Percentiles rank a stretch among this genome's conserved stretches.
These are phyloP conservation scores for Neckera pumila DNA, from an alignment of 225 moss, liverwort and hornwort species.

Conservation along the genomic window DNA sequence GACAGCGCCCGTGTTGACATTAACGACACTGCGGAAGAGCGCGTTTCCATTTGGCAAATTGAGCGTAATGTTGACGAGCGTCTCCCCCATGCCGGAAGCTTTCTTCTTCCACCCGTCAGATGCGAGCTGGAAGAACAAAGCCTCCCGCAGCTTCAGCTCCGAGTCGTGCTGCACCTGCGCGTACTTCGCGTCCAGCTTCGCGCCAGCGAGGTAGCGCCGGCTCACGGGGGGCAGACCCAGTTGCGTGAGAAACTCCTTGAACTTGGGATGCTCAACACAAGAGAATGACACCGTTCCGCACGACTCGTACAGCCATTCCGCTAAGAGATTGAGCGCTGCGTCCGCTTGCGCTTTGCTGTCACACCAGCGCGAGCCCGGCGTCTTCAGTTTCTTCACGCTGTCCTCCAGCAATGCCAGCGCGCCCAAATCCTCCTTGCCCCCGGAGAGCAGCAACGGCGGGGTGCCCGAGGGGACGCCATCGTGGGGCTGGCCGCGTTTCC, in stretches of 20 bases:
- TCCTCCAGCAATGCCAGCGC: slow-evolving; percentile 70
- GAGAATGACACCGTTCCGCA: slow-evolving; percentile 82
- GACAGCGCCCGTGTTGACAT: slow-evolving; percentile 65
- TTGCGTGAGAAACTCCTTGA: slow-evolving; percentile 68
- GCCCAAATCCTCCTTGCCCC: slow-evolving; percentile 78
- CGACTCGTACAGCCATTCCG: slow-evolving; percentile 86
- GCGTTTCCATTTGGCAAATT: slow-evolving; percentile 84
- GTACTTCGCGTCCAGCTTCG: slow-evolving; percentile 77
- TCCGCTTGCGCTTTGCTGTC: slow-evolving; percentile 71
- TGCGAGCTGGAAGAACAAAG: slow-evolving; percentile 82
- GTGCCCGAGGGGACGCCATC: not conserved
- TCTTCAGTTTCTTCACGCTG: slow-evolving; percentile 83
- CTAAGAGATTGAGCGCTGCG: slow-evolving; percentile 65
- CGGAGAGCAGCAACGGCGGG: slow-evolving; percentile 58
- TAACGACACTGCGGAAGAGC: slow-evolving; percentile 74
- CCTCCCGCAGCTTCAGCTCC: slow-evolving; percentile 74
- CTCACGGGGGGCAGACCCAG: slow-evolving; percentile 76
- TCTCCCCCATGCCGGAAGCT: slow-evolving; percentile 61
- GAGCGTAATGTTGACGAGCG: slow-evolving; percentile 67
- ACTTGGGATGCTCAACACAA: slow-evolving; percentile 91
- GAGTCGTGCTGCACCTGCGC: slow-evolving; percentile 83
- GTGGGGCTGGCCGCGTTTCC: slow-evolving; percentile 19
- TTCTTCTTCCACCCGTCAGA: slow-evolving; percentile 87
- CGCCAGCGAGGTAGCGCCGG: slow-evolving; percentile 58
- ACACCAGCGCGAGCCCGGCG: slow-evolving; percentile 45